Evolutionary conservation across 257 asterid species (phyloP), one percentile per base, ranked within the genome.

Genomic region (Avicennia marina): DNA sequence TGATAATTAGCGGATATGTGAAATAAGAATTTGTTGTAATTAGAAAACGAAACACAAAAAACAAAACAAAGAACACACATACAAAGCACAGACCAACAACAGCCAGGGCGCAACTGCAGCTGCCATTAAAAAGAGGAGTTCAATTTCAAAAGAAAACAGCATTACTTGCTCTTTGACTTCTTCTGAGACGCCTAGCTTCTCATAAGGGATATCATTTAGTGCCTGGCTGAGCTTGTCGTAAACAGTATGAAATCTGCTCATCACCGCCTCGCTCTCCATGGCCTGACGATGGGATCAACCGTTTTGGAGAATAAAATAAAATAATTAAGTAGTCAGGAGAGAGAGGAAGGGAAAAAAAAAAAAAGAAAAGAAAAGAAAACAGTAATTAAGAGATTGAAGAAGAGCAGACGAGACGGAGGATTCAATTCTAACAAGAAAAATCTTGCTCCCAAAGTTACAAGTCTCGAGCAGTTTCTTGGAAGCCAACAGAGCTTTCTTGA

Each of bases 101-200:
- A n/a, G n/a, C n/a, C n/a, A n/a, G n/a, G n/a, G n/a, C n/a, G n/a
- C n/a, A n/a, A n/a, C n/a, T n/a, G n/a, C n/a, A n/a, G n/a, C n/a
- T n/a, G n/a, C 17, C 12, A 25, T 3, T 6, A 16, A 16, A 34
- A 16, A 15, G 17, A 34, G 42, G 2, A 12, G 17, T 3, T 1
- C 18, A 9, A 11, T n/a, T n/a, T n/a, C 4, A 21, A 29, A n/a
- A 2, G 42, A 13, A 7, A 42, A 4, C 7, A 11, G 13, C 32
- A 21, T 54, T 70, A 78, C 86, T 61, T 82, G 86, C 60, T 82
- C 86, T 72, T 59, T 78, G 44, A 78, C 90, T 71, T 82, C 90
- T 67, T 82, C 76, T 0, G 90, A 73, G 71, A 82, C 62, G 57
- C 81, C 75, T 34, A 82, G 75, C 65, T 78, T 72, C 6, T 76